Evolutionary conservation across 2,329 filamentous ascomycete species (phyloP).

Genomic region (Exophiala mesophila): DNA sequence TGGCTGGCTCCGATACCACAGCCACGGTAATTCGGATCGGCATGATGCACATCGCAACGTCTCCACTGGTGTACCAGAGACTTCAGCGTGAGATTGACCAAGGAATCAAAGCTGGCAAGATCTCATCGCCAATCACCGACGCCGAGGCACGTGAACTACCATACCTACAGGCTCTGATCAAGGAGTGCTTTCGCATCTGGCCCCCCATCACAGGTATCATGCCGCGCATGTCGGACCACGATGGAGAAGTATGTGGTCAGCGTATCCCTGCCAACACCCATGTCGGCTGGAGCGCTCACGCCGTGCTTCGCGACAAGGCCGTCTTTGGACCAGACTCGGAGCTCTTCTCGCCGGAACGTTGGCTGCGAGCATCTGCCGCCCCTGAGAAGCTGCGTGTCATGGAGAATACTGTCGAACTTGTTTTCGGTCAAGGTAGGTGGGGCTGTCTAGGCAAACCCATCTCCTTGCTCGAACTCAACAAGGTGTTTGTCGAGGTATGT

Average conservation of each 20-base stretch:
- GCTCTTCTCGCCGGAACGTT: conserved; percentile 38
- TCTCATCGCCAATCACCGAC: conserved; percentile 9
- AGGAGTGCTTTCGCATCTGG: conserved; percentile 46
- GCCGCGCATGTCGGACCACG: conserved; percentile 33
- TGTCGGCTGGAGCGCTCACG: background rate
- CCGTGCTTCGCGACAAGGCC: background rate
- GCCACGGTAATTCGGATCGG: conserved; percentile 6
- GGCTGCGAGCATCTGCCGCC: conserved; percentile 28
- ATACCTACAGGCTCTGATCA: conserved; percentile 48
- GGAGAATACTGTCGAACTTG: conserved; percentile 35
- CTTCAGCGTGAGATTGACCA: conserved; percentile 7
- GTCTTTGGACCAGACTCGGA: conserved; percentile 32
- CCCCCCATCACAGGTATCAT: conserved; percentile 40
- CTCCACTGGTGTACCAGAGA: conserved; percentile 8
- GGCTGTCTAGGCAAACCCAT: conserved; percentile 45
- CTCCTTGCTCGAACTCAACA: conserved; percentile 47
- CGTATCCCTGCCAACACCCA: conserved; percentile 4
- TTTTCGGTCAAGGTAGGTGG: conserved; percentile 44
- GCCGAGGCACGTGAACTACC: conserved; percentile 21
- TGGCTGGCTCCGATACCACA: conserved; percentile 10
- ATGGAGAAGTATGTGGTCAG: conserved; percentile 29
- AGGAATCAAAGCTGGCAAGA: conserved; percentile 5
- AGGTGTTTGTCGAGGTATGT: conserved; percentile 45
- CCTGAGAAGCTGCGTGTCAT: conserved; percentile 1
- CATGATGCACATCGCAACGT: conserved; percentile 3